Evolutionary conservation across 2,329 filamentous ascomycete species (phyloP).

Genomic region (Fusarium verticillioides): DNA sequence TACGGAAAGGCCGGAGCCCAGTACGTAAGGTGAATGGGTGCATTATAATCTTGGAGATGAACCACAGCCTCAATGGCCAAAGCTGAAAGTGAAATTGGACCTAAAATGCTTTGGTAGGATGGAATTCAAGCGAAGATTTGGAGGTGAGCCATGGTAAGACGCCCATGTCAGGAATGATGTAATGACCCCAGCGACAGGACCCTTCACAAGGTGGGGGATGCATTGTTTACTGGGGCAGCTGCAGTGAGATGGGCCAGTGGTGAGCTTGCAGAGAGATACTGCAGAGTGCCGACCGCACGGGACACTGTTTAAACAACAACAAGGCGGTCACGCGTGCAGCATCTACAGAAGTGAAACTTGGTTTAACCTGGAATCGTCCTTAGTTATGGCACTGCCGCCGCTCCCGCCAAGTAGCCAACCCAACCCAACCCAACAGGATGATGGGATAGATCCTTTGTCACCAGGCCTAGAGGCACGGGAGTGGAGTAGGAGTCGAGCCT

Average conservation of each 20-base stretch:
- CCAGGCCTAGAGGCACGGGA: slow-evolving; percentile 8
- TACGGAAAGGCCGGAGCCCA: slow-evolving; percentile 16
- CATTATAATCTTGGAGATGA: slow-evolving; percentile 1
- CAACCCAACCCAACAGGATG: background rate
- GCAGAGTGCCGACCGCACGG: slow-evolving; percentile 6
- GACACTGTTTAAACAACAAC: slow-evolving; percentile 13
- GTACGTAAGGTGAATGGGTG: background rate
- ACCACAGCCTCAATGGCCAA: background rate
- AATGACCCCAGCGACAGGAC: slow-evolving; percentile 15
- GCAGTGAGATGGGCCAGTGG: slow-evolving; percentile 17
- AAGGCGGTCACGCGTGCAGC: slow-evolving; percentile 26
- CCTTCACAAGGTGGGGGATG: slow-evolving; percentile 14
- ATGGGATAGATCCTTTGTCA: slow-evolving; percentile 9
- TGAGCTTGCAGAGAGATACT: background rate
- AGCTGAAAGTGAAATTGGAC: background rate
- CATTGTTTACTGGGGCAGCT: slow-evolving; percentile 13
- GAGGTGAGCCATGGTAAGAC: slow-evolving; percentile 16
- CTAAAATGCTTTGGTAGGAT: slow-evolving; percentile 9
- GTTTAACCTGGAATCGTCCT: slow-evolving; percentile 9
- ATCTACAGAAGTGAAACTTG: slow-evolving; percentile 22
- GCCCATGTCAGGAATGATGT: slow-evolving; percentile 22
- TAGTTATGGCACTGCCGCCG: slow-evolving; percentile 15
- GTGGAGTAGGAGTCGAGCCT: slow-evolving; percentile 6
- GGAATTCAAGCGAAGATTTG: slow-evolving; percentile 12
- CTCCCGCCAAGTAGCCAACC: slow-evolving; percentile 12